Percentiles rank a stretch among this genome's conserved stretches.
Evolutionary conservation across 495 filamentous ascomycete genomes (phyloP).

Genomic region (Hypoxylon crocopeplum): DNA sequence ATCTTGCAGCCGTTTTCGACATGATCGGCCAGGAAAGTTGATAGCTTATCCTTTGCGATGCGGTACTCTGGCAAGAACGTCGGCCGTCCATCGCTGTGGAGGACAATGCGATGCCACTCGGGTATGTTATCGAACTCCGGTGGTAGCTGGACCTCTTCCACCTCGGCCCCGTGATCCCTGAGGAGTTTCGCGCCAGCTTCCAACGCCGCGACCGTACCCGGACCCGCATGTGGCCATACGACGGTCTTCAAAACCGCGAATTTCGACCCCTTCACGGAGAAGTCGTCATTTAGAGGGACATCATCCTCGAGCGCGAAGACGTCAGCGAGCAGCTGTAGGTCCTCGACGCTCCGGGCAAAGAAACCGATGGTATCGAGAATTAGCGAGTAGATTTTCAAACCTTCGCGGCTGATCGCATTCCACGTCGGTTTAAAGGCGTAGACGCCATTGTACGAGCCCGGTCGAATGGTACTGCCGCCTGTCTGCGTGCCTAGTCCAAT

Average conservation of each 20-base stretch:
- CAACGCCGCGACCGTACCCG: constrained; percentile 53
- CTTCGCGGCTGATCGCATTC: constrained; percentile 61
- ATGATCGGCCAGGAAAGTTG: constrained; percentile 44
- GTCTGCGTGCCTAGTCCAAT: constrained; percentile 60
- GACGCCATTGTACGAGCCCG: constrained; percentile 61
- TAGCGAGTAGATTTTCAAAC: constrained; percentile 53
- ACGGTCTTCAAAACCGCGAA: constrained; percentile 57
- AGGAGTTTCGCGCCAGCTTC: constrained; percentile 50
- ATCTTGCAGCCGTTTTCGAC: constrained; percentile 52
- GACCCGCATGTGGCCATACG: constrained; percentile 57
- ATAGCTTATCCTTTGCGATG: constrained; percentile 48
- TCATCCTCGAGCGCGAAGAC: constrained; percentile 59
- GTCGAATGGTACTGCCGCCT: constrained; percentile 57
- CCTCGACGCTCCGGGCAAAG: constrained; percentile 55
- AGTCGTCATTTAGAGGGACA: constrained; percentile 31
- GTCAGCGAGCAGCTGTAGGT: constrained; percentile 57
- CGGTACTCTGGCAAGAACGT: constrained; percentile 57
- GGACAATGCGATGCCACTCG: constrained; percentile 50
- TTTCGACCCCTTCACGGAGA: constrained; percentile 48
- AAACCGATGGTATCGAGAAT: constrained; percentile 62
- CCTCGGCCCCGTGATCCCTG: constrained; percentile 46
- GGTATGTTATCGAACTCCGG: constrained; percentile 51
- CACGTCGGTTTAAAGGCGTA: constrained; percentile 65
- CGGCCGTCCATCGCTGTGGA: constrained; percentile 49
- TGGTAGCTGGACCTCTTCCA: constrained; percentile 56